These are phyloP conservation scores for Cutaneotrichosporon sp. DNA, from an alignment of 1,284 basidiomycete species.

Conservation along the genomic window DNA sequence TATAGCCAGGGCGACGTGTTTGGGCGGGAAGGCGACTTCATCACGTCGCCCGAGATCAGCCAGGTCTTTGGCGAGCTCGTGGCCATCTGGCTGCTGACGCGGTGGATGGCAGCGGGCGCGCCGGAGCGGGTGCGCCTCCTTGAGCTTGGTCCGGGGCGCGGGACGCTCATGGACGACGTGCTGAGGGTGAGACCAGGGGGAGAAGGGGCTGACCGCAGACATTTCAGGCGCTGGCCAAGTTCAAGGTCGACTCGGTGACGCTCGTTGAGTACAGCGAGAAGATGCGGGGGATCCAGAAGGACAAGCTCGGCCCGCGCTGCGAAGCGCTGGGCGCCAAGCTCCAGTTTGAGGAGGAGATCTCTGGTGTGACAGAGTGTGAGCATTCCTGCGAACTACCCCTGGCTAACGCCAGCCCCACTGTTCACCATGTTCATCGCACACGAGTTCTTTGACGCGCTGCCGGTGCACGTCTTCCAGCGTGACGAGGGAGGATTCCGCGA, in stretches of 20 bases:
- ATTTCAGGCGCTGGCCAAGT: conserved; percentile 29
- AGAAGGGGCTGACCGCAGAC: conserved; percentile 29
- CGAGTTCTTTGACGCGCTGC: conserved; percentile 97
- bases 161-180: conserved; percentile 90
- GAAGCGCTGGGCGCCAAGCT: conserved; percentile 52
- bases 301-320: conserved; percentile 56
- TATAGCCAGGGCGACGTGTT: conserved; percentile 81
- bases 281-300: conserved; percentile 67
- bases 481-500: conserved; percentile 81
- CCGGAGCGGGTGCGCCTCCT: conserved; percentile 68
- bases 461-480: conserved; percentile 87
- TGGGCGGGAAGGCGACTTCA: conserved; percentile 87
- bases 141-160: conserved; percentile 92
- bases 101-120: conserved; percentile 67
- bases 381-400: not conserved
- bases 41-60: conserved; percentile 94
- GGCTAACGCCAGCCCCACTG: conserved; percentile 51
- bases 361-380: conserved; percentile 62
- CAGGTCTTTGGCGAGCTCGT: conserved; percentile 96
- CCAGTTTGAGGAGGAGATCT: conserved; percentile 74
- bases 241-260: conserved; percentile 62
- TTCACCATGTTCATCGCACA: conserved; percentile 92
- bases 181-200: conserved; percentile 64
- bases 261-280: conserved; percentile 77
- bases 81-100: conserved; percentile 80